Evolutionary conservation across 2,329 filamentous ascomycete genomes (phyloP).

Genomic region (Ophiostoma sp.): DNA sequence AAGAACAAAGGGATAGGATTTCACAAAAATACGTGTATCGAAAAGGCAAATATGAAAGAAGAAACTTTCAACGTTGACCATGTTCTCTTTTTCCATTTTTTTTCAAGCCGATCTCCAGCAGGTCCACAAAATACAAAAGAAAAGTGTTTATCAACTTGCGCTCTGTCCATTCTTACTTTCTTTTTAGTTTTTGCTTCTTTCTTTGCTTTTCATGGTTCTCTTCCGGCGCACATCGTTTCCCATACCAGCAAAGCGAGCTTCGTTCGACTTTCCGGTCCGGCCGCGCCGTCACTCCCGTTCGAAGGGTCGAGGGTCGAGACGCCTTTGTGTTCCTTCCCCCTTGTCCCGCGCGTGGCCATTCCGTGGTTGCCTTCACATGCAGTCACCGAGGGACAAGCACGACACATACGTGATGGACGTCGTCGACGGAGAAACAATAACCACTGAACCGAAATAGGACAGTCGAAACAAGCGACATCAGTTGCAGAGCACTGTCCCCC

Average conservation of each 20-base stretch:
- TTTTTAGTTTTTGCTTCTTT: neutral
- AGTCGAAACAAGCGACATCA: neutral
- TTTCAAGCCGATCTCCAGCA: neutral
- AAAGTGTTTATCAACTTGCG: neutral
- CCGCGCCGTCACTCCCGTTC: conserved; percentile 1
- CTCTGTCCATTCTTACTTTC: neutral
- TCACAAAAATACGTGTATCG: neutral
- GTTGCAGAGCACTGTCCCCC: neutral
- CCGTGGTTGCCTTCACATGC: neutral
- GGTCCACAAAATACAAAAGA: neutral
- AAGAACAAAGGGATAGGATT: neutral
- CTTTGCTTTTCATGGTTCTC: neutral
- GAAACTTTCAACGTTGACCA: neutral
- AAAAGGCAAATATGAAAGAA: neutral
- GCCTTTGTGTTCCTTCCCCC: neutral
- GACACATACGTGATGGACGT: neutral
- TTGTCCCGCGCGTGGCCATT: neutral
- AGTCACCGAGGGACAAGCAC: neutral
- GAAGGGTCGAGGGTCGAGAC: neutral
- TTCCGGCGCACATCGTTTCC: neutral
- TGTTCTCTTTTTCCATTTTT: neutral
- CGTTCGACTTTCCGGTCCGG: neutral
- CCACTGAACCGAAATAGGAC: neutral
- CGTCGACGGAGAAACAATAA: neutral
- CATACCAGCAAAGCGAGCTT: neutral